Evolutionary conservation across 371 early-diverging fungal species (phyloP).

Genomic region (Actinomortierella wolfii): DNA sequence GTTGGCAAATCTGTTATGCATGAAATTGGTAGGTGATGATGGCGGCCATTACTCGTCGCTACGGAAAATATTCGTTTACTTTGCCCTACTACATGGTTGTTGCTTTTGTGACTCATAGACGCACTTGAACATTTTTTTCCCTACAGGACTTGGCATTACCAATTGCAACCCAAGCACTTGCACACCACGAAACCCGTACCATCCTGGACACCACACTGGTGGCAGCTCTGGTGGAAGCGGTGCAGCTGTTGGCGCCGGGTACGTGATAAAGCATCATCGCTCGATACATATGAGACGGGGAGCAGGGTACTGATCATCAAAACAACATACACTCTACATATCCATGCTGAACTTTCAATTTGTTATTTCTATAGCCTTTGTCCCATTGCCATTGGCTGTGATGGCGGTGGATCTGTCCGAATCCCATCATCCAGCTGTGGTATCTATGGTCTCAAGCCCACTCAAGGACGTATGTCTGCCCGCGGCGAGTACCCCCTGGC

Average conservation of each 20-base stretch:
- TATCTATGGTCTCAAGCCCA: slow-evolving; percentile 75
- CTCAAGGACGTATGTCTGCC: slow-evolving; percentile 65
- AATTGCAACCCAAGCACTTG: slow-evolving; percentile 60
- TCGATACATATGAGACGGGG: no score
- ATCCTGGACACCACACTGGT: slow-evolving; percentile 61
- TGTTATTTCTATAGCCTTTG: slow-evolving; percentile 65
- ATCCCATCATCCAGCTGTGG: slow-evolving; percentile 76
- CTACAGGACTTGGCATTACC: slow-evolving; percentile 40
- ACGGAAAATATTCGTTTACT: no score
- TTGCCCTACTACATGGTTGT: no score
- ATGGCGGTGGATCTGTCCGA: slow-evolving; percentile 79
- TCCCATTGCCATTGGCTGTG: slow-evolving; percentile 74
- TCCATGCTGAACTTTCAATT: no score
- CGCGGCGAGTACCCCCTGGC: slow-evolving; percentile 56
- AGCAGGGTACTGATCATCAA: no score
- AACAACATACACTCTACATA: no score
- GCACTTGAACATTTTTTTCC: not conserved
- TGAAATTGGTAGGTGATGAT: slow-evolving; percentile 59
- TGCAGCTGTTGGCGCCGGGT: slow-evolving; percentile 63
- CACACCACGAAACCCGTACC: slow-evolving; percentile 73
- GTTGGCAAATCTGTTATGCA: slow-evolving; percentile 67
- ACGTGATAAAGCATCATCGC: no score
- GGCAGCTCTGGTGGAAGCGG: slow-evolving; percentile 76
- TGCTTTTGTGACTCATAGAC: not conserved
- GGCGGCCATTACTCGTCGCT: no score